phyloP scores from a whole-genome alignment of 306 rosid genomes.

The Cyclanthera cordifolia region DNA sequence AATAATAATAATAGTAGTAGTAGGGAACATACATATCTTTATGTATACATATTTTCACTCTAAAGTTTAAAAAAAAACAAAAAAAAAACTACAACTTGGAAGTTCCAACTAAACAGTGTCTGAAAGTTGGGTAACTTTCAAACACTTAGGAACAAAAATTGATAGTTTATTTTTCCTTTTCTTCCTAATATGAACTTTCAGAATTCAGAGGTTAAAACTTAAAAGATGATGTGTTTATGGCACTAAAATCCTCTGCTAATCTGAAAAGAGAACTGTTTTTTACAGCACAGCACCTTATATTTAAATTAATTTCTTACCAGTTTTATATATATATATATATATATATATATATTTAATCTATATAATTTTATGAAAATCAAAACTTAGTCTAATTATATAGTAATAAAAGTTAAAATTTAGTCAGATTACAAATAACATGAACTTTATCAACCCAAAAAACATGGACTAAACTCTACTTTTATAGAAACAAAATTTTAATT shows the following conservation, averaged over 20 bases:
- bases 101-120: not conserved
- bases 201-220: not conserved
- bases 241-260: not conserved
- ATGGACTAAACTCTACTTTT: too few relatives aligned
- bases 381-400: too few relatives aligned
- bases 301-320: too few relatives aligned
- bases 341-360: too few relatives aligned
- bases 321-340: too few relatives aligned
- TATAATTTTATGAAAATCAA: too few relatives aligned
- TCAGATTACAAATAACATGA: too few relatives aligned
- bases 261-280: not conserved
- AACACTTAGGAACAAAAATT: not conserved
- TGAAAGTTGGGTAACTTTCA: slow-evolving; percentile 2
- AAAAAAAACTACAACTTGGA: not conserved
- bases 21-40: not conserved
- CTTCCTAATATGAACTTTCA: not conserved
- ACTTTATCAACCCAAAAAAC: too few relatives aligned
- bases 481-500: not conserved
- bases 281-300: too few relatives aligned
- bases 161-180: not conserved
- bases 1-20: not conserved
- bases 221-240: not conserved
- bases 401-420: too few relatives aligned
- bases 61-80: not conserved
- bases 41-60: not conserved